Evolutionary conservation across 2,329 filamentous ascomycete genomes (phyloP).

Genomic region (Trichoderma sp.): DNA sequence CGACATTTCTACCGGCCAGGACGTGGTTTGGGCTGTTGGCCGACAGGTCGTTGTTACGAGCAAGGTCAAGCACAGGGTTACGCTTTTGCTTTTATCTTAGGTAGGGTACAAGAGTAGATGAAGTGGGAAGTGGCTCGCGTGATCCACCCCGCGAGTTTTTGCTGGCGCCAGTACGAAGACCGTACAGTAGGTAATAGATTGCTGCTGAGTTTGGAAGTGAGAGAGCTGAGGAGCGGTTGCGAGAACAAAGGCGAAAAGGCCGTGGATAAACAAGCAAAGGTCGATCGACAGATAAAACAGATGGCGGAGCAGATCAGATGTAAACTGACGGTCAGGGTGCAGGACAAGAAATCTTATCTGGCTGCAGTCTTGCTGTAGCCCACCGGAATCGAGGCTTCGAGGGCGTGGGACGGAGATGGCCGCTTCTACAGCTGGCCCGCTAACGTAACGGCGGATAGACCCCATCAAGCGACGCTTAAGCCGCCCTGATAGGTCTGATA

Average conservation of each 20-base stretch:
- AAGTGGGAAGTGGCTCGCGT: constrained; percentile 16
- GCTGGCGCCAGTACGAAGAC: not conserved
- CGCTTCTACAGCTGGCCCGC: constrained; percentile 19
- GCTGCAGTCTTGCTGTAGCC: constrained; percentile 4
- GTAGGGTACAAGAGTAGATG: constrained; percentile 14
- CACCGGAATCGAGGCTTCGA: constrained; percentile 6
- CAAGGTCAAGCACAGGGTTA: constrained; percentile 5
- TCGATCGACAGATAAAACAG: constrained; percentile 1
- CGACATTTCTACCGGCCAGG: constrained; percentile 30
- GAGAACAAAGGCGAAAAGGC: not conserved
- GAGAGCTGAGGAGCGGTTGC: not conserved
- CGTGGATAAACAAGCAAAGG: not conserved
- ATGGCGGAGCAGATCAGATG: not conserved
- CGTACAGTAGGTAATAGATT: no score
- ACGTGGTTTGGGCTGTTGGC: not conserved
- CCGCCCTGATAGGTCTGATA: constrained; percentile 22
- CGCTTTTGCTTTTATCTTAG: constrained; percentile 14
- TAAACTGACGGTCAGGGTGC: constrained; percentile 16
- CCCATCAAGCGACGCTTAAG: constrained; percentile 15
- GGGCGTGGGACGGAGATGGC: constrained; percentile 21
- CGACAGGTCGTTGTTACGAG: constrained; percentile 3
- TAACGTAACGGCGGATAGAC: constrained; percentile 13
- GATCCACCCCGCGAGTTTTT: constrained; percentile 14
- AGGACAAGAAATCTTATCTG: constrained; percentile 9
- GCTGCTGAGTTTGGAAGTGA: not conserved